phyloP scores from a whole-genome alignment of 192 early-diverging fungal genomes.

The Umbelopsis sp. region DNA sequence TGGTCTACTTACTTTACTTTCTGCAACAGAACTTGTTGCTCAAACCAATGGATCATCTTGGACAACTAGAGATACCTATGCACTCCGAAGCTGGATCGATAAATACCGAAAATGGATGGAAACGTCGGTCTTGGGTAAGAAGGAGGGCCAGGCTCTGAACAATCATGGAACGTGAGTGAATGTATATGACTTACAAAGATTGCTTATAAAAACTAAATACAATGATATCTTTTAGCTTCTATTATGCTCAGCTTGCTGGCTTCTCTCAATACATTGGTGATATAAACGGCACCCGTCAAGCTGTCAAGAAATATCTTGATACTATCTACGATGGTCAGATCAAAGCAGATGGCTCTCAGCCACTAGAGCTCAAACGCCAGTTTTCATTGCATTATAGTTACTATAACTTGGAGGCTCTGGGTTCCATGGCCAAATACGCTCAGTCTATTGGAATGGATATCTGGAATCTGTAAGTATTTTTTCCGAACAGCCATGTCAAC shows the following conservation, averaged over 20 bases:
- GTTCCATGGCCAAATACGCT: not conserved
- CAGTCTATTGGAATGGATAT: not conserved
- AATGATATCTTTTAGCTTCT: not conserved
- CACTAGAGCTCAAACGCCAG: constrained; percentile 4
- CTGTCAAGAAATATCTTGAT: constrained; percentile 1
- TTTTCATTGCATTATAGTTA: constrained; percentile 23
- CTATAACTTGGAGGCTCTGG: constrained; percentile 19
- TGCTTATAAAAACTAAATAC: not conserved
- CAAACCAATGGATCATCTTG: not conserved
- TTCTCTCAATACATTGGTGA: constrained; percentile 19
- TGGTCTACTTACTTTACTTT: constrained; percentile 8
- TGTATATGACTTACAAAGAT: not conserved
- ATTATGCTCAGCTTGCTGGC: constrained; percentile 18
- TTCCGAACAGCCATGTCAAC: not conserved
- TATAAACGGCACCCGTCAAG: not conserved
- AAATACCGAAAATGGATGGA: constrained; percentile 20
- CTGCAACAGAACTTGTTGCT: constrained; percentile 1
- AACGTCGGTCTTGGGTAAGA: constrained; percentile 11
- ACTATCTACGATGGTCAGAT: constrained; percentile 7
- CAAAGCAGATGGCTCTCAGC: constrained; percentile 3
- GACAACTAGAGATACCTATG: not conserved
- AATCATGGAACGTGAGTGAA: constrained; percentile 23
- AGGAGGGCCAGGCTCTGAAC: not conserved
- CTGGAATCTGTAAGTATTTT: not conserved
- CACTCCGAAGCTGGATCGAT: constrained; percentile 5